Conservation (phyloP, 2,329 filamentous ascomycete genomes). For the Cryphonectria radicalis region DNA sequence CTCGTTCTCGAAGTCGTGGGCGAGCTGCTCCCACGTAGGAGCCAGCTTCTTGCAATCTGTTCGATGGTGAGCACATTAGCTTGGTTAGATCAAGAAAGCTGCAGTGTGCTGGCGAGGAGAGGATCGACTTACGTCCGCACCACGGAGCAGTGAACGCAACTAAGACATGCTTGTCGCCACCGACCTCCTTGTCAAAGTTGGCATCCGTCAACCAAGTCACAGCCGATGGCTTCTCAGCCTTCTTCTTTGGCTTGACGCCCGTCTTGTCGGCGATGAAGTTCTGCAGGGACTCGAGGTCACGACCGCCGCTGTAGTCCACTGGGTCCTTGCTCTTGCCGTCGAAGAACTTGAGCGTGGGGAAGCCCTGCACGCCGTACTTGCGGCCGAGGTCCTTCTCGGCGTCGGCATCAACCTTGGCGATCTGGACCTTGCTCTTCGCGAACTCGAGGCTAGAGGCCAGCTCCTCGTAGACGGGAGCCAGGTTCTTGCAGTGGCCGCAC, state of each 20-base stretch:
- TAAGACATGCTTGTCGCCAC: conserved; percentile 84
- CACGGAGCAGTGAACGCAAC: conserved; percentile 98
- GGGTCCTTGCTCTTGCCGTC: conserved; percentile 91
- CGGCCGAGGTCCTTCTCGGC: conserved; percentile 82
- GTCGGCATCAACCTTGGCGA: conserved; percentile 97
- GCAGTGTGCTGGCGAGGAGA: not conserved
- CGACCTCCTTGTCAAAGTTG: conserved; percentile 77
- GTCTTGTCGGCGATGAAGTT: conserved; percentile 87
- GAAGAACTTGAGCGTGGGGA: conserved; percentile 97
- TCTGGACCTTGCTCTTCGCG: conserved; percentile 73
- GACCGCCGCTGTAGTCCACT: conserved; percentile 81
- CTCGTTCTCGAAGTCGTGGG: conserved; percentile 79
- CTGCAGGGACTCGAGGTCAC: conserved; percentile 84
- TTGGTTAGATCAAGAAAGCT: not conserved
- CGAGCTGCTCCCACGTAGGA: conserved; percentile 86
- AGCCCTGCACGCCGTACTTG: conserved; percentile 87
- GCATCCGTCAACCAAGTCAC: conserved; percentile 81
- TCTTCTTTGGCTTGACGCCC: conserved; percentile 78
- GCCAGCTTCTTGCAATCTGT: conserved; percentile 96
- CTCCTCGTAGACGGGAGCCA: conserved; percentile 94
- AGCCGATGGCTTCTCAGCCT: conserved; percentile 71
- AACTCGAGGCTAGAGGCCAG: conserved; percentile 75
- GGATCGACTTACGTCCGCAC: conserved; percentile 84
- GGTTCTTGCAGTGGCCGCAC: conserved; percentile 99
- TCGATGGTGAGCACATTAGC: conserved; percentile 19